A percentile compares a stretch with the other conserved stretches of the same genome.
Evolutionary conservation across 192 early-diverging fungal species (phyloP).

Genomic region (Backusella mclennaniae): DNA sequence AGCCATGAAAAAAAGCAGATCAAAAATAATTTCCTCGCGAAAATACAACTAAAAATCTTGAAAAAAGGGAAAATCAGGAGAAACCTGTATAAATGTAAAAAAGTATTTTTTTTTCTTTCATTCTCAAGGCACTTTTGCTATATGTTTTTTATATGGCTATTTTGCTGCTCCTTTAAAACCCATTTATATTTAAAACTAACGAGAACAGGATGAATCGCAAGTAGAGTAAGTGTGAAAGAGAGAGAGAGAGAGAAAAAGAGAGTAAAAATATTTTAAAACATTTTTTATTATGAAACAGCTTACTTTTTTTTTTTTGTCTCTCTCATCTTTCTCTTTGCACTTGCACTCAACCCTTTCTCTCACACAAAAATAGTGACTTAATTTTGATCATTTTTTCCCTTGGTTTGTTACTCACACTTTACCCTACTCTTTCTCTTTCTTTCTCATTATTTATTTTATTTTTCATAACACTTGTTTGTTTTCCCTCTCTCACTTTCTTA

Average conservation of each 20-base stretch:
- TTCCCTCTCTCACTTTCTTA: neutral
- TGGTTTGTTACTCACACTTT: neutral
- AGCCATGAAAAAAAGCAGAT: neutral
- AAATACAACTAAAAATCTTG: neutral
- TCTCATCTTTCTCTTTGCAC: no score
- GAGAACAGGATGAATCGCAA: neutral
- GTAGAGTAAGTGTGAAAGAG: neutral
- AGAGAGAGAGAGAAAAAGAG: neutral
- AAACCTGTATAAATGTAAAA: neutral
- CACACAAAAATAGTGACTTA: constrained; percentile 6
- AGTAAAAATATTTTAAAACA: neutral
- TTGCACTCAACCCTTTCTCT: neutral
- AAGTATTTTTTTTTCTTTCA: neutral
- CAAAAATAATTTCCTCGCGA: neutral
- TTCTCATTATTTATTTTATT: neutral
- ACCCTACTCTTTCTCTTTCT: neutral
- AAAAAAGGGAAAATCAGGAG: constrained; percentile 1
- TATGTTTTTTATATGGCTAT: neutral
- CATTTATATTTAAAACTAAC: neutral
- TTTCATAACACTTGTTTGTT: neutral
- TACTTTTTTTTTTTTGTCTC: neutral
- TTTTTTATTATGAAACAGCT: neutral
- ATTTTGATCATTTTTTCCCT: constrained; percentile 9
- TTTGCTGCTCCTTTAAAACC: neutral
- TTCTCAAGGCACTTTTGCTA: neutral